Evolutionary conservation across 371 early-diverging fungal species (phyloP), one percentile per base, ranked within the genome.

Genomic region (Chytridiales sp.): DNA sequence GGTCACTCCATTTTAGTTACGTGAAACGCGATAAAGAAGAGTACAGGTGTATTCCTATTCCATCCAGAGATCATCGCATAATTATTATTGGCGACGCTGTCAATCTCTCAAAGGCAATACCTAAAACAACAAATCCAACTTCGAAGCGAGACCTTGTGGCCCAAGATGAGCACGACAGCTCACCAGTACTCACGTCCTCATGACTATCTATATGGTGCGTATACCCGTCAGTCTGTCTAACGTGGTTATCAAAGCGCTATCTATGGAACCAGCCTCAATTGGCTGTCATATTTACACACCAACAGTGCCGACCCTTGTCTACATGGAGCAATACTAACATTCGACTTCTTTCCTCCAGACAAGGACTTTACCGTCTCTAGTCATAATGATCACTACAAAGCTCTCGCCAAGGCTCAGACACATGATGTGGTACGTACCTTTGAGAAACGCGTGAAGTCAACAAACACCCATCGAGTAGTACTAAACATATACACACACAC

Each of bases 281-380:
- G 5, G 29, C 19, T 26, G 5, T 6, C 35, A 13, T 19, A 9
- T 9, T 13, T 11, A 40, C 27, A 6, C 26, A 6, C 5, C 30
- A 15, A 21, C 5, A 13, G 11, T 15, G n/a, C 58, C 9, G 3
- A 32, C n/a, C n/a, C n/a, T n/a, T n/a, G n/a, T n/a, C n/a, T 8
- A 22, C 38, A 15, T 19, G 22, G 15, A 29, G 26, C 43, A n/a
- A 43, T 15, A 15, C 17, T 31, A 5, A 19, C 8, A 27, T 36
- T 1, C 0, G 15, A 29, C 30, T 6, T 8, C 36, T 15, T 19
- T 31, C 1, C 3, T 29, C 4, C 50, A 76, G 79, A 81, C 47
- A 46, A 66, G 21, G 73, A 68, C 49, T 77, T 73, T 40, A 78
- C 80, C 5, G 79, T 81, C 21, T 74, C 81, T 9, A 66, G 73